These are phyloP conservation scores for Fusarium subtropicale DNA, from an alignment of 2,329 filamentous ascomycete genomes.

Conservation along the genomic window DNA sequence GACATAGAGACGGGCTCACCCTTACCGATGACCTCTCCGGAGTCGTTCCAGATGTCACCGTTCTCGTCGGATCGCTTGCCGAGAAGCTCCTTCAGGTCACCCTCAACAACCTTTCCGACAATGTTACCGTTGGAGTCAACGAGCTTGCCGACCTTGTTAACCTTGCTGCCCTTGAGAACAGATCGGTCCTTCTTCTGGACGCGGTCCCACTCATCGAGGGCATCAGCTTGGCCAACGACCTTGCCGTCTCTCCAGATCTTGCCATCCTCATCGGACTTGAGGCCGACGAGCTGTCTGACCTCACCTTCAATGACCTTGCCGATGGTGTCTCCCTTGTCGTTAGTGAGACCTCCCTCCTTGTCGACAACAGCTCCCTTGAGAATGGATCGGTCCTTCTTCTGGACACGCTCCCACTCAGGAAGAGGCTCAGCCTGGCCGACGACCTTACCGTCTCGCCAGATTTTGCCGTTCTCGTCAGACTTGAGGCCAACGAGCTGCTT, in stretches of 20 bases:
- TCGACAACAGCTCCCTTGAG: constrained; percentile 48
- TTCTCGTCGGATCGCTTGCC: constrained; percentile 73
- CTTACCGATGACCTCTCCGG: constrained; percentile 74
- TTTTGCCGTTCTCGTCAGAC: constrained; percentile 75
- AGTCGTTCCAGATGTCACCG: constrained; percentile 78
- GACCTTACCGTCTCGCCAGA: constrained; percentile 71
- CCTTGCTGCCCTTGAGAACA: constrained; percentile 63
- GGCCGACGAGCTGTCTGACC: constrained; percentile 71
- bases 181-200: constrained; percentile 56
- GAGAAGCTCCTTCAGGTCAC: constrained; percentile 71
- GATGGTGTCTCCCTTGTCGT: constrained; percentile 64
- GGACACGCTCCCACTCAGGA: constrained; percentile 62
- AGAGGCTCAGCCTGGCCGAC: constrained; percentile 76
- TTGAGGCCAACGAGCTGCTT: constrained; percentile 73
- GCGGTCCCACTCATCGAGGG: constrained; percentile 67
- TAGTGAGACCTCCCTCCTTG: constrained; percentile 66
- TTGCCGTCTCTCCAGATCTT: constrained; percentile 76
- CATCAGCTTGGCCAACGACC: constrained; percentile 73
- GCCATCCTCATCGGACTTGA: constrained; percentile 75
- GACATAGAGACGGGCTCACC: constrained; percentile 68
- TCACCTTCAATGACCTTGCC: constrained; percentile 73
- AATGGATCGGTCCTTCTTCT: constrained; percentile 39
- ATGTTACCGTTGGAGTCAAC: constrained; percentile 64
- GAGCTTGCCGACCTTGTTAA: constrained; percentile 70
- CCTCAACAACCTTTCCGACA: constrained; percentile 72